These are phyloP conservation scores for Botrytis deweyae DNA, from an alignment of 2,329 filamentous ascomycete species.

Conservation along the genomic window DNA sequence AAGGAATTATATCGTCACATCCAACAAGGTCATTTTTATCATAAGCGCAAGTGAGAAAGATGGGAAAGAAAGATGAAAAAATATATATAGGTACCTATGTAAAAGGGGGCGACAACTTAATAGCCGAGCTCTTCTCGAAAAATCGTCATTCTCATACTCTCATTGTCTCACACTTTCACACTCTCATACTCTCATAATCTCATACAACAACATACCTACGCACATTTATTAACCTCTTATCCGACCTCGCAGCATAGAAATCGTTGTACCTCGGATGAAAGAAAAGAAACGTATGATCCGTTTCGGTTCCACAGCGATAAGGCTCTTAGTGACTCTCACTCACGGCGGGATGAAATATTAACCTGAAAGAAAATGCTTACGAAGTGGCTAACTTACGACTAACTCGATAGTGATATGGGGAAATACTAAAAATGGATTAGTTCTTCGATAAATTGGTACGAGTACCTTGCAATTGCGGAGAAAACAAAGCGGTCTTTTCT, in stretches of 20 bases:
- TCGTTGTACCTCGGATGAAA: not conserved
- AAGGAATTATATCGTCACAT: not conserved
- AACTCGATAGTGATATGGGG: conserved; percentile 6
- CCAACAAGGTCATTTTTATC: not conserved
- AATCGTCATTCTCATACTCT: not conserved
- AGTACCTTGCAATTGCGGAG: conserved; percentile 12
- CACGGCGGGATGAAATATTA: not conserved
- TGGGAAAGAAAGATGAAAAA: not conserved
- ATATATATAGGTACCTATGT: no score
- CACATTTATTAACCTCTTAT: not conserved
- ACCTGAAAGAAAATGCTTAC: not conserved
- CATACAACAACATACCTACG: not conserved
- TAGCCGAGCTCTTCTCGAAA: not conserved
- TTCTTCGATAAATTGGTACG: not conserved
- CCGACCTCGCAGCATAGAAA: not conserved
- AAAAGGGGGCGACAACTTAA: not conserved
- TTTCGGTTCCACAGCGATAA: not conserved
- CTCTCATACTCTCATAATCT: not conserved
- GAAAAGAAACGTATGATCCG: not conserved
- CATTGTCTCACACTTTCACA: not conserved
- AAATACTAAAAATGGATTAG: not conserved
- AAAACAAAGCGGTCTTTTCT: conserved; percentile 1
- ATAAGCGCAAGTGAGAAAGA: not conserved
- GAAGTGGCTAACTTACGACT: not conserved
- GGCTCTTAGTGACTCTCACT: not conserved